These are phyloP conservation scores for Ganoderma multipileum DNA, from an alignment of 1,284 basidiomycete species.

Conservation along the genomic window DNA sequence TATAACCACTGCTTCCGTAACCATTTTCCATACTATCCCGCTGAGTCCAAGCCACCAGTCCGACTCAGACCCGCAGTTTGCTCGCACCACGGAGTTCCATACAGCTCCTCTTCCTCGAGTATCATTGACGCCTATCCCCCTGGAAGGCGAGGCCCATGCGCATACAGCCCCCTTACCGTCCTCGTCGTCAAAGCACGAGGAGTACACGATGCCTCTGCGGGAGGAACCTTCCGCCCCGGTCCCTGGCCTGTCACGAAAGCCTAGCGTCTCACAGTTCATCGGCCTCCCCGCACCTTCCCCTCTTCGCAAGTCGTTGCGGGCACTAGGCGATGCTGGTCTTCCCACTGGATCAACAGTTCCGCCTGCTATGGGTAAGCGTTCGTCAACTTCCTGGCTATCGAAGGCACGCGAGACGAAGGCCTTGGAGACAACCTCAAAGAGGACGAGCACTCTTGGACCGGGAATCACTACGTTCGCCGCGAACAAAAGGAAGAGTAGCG, in stretches of 20 bases:
- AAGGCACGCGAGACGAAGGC: conserved; percentile 80
- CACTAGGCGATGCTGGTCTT: conserved; percentile 50
- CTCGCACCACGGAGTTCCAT: conserved; percentile 20
- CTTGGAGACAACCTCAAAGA: conserved; percentile 59
- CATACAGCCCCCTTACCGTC: conserved; percentile 42
- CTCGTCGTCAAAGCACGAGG: conserved; percentile 22
- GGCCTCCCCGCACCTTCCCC: conserved; percentile 70
- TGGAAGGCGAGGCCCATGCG: conserved; percentile 24
- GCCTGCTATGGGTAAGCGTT: conserved; percentile 61
- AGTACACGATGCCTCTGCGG: conserved; percentile 38
- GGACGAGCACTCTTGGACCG: conserved; percentile 39
- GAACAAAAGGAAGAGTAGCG: conserved; percentile 72
- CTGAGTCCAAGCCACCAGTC: conserved; percentile 39
- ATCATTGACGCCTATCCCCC: conserved; percentile 22
- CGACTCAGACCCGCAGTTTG: conserved; percentile 9
- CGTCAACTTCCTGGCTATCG: conserved; percentile 69
- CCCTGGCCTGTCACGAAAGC: conserved; percentile 40
- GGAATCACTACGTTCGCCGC: conserved; percentile 16
- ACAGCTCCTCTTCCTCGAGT: conserved; percentile 29
- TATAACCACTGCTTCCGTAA: conserved; percentile 28
- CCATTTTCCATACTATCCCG: conserved; percentile 48
- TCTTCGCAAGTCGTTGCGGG: conserved; percentile 69
- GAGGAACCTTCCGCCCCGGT: conserved; percentile 32
- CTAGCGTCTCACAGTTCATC: conserved; percentile 52
- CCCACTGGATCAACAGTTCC: conserved; percentile 49